Evolutionary conservation across 2,329 filamentous ascomycete species (phyloP), one percentile per base, ranked within the genome.

Genomic region (Aspergillus floridensis): DNA sequence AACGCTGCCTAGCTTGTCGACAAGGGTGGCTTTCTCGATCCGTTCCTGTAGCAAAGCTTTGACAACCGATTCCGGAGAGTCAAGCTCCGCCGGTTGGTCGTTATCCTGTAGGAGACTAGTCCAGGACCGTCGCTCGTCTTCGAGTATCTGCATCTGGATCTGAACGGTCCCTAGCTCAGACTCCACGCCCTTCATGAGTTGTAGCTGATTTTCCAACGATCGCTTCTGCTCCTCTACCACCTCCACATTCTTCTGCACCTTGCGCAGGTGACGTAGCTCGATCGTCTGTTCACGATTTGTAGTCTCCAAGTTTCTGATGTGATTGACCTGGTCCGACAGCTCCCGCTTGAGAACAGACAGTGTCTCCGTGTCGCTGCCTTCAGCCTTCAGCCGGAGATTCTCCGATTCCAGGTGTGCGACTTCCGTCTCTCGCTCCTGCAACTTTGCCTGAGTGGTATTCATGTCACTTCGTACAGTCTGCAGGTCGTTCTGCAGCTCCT

Each of bases 191-290:
- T 91, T 86, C 74, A 93, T 88, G 41, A 89, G 81, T 61, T 91
- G 87, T 1, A 99, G 74, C 70, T 87, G 91, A 32, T 88, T 86
- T 73, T 95, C 89, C 22, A 99, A 78, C 0, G 87, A 86, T 62
- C 91, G 84, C 80, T 98, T 98, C 79, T 99, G 92, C 74, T 99
- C 95, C 72, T 99, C 92, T 0, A 98, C 90, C 2, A 99, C 85
- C 70, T 96, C 91, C 1, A 96, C 88, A n/a, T 90, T 91, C 76
- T 91, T 93, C 73, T 92, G 88, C 3, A 89, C 79, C 65, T 92
- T 90, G 14, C 92, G 88, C 41, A 96, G 82, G 66, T 92, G 89
- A 67, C 90, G 91, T 38, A 99, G 78, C 72, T 99, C 93, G 0
- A 83, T 76, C 14, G 86, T 80, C 70, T 96, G 91, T 53, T 96